Percentiles rank a stretch among this genome's conserved stretches.
Conservation (phyloP, 805 yeast species). For the Wickerhamiella hasegawae region DNA sequence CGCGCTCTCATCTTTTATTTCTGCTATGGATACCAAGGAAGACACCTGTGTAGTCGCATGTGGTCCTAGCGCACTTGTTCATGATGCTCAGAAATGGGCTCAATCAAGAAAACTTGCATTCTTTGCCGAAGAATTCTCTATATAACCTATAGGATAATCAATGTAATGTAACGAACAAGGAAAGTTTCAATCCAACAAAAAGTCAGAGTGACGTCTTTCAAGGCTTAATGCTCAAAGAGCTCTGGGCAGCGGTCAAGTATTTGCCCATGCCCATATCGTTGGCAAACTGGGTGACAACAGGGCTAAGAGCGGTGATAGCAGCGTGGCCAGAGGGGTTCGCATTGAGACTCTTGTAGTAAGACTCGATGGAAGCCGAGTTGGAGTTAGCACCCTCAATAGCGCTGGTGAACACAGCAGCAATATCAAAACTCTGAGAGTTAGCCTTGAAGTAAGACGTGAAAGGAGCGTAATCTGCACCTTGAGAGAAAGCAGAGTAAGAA, state of each 20-base stretch:
- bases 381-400: background rate
- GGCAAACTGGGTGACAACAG: background rate
- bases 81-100: slow-evolving; percentile 13
- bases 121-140: slow-evolving; percentile 13
- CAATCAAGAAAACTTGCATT: slow-evolving; percentile 2
- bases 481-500: background rate
- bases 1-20: slow-evolving; percentile 3
- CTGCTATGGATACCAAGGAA: background rate
- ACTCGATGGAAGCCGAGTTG: no score
- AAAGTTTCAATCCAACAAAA: no score
- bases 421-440: background rate
- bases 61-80: slow-evolving; percentile 14
- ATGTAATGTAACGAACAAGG: no score
- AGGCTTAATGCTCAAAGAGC: no score
- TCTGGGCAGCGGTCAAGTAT: no score
- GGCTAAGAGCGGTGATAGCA: background rate
- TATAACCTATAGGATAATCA: no score
- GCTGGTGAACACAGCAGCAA: background rate
- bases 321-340: slow-evolving; percentile 1
- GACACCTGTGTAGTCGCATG: slow-evolving; percentile 13
- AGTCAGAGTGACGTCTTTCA: no score
- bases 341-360: background rate
- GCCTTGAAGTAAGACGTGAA: background rate
- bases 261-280: background rate
- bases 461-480: background rate